phyloP scores from a whole-genome alignment of 2,329 filamentous ascomycete genomes.

The Nigrospora oryzae region DNA sequence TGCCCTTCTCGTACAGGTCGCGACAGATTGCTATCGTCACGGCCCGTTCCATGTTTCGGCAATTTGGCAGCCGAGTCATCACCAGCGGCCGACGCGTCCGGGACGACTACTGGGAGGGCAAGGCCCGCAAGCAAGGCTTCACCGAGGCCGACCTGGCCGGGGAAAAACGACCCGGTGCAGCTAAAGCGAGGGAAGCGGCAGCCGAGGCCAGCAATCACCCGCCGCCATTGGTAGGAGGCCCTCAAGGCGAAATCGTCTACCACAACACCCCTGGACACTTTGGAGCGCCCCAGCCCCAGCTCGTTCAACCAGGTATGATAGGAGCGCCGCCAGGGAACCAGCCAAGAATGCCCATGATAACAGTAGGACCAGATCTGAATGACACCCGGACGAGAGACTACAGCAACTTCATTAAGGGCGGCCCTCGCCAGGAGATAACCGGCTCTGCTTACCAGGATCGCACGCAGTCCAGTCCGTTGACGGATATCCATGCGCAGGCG shows the following conservation, averaged over 20 bases:
- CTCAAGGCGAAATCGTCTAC: conserved; percentile 83
- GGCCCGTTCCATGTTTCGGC: conserved; percentile 94
- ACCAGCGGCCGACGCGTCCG: conserved; percentile 82
- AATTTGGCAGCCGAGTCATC: conserved; percentile 93
- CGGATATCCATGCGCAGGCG: conserved; percentile 78
- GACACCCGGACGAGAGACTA: conserved; percentile 75
- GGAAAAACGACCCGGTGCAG: conserved; percentile 88
- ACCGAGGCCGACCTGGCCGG: conserved; percentile 94
- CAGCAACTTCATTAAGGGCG: conserved; percentile 65
- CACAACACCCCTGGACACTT: conserved; percentile 62
- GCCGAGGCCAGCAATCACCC: conserved; percentile 60
- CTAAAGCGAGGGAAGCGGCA: conserved; percentile 77
- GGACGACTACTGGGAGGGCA: conserved; percentile 98
- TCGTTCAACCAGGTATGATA: conserved; percentile 66
- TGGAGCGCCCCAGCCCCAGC: conserved; percentile 58
- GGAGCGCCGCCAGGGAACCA: conserved; percentile 54
- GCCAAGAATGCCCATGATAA: conserved; percentile 76
- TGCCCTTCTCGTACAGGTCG: conserved; percentile 97
- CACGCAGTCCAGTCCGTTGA: conserved; percentile 64
- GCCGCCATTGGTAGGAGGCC: conserved; percentile 46
- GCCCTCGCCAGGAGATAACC: conserved; percentile 81
- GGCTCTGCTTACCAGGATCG: conserved; percentile 85
- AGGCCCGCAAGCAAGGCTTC: conserved; percentile 94
- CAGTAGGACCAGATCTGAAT: conserved; percentile 68
- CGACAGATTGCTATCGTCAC: conserved; percentile 97